Base-by-base conservation (phyloP, 306 rosid species). In the Rubus parviflorus region DNA sequence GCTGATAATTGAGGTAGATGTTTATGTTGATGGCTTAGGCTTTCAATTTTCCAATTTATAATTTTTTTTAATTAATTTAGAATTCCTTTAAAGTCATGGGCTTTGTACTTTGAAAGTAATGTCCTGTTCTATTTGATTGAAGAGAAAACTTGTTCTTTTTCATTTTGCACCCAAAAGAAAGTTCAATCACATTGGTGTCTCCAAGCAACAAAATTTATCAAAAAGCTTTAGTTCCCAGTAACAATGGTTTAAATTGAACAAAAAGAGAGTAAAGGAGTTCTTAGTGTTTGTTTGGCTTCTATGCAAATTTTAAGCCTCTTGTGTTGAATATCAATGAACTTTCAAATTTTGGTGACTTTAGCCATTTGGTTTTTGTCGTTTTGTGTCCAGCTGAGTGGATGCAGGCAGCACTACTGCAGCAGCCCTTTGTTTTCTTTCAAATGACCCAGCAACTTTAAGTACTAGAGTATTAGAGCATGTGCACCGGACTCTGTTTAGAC, bases 61-160 rank as follows among this genome's bases (percentile, higher is more conserved):
- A 12, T 67, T 19, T 42, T 46, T 7, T 11, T 37, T 48, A 0
- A 4, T 11, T 37, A 19, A 14, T 38, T 43, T 16, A 61, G 37
- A 41, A 67, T 41, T 58, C 15, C 15, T 14, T 43, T 30, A 5
- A 15, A 75, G 53, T 8, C 25, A n/a, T 76, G 40, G 48, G 17
- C 8, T 65, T 67, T 67, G 52, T 16, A 12, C 6, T 38, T 37
- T 76, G 51, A 53, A 52, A 17, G 48, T 49, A 40, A 17, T 71
- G 46, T 8, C 6, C 47, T 71, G 75, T 41, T 51, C 62, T 71
- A n/a, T 71, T 51, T 42, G 71, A 9, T 41, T n/a, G 51, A 19
- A 66, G 51, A 47, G 12, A 69, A 6, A 25, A 37, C 23, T 38
- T 38, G 11, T 15, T 37, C 47, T 35, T 35, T 30, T 63, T 63